Percentiles rank a stretch among this genome's conserved stretches.
Conservation (phyloP, 208 protist genomes). For the Sergeia podlipaevii region DNA sequence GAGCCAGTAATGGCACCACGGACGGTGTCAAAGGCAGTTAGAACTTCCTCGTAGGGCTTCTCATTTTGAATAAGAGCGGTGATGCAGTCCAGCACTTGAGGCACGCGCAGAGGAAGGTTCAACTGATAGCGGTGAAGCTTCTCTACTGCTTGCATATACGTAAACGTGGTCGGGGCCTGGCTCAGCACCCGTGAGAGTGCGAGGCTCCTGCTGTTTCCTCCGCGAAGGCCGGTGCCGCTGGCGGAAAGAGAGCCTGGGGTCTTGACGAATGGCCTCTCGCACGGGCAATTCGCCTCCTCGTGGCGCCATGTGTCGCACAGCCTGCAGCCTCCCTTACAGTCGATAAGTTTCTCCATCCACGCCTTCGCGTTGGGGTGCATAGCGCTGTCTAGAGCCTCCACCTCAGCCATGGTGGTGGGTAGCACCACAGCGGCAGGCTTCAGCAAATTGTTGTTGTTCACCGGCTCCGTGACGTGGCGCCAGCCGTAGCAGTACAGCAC, state of each 20-base stretch:
- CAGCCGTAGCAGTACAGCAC: constrained; percentile 69
- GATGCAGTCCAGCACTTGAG: constrained; percentile 52
- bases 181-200: constrained; percentile 1
- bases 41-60: constrained; percentile 65
- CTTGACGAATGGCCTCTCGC: constrained; percentile 60
- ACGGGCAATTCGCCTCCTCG: constrained; percentile 61
- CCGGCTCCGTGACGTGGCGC: no score
- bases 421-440: constrained; percentile 16
- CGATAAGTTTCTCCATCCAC: constrained; percentile 57
- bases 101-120: constrained; percentile 46
- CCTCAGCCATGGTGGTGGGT: constrained; percentile 38
- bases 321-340: constrained; percentile 55
- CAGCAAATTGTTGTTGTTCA: constrained; percentile 33
- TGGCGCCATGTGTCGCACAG: constrained; percentile 79
- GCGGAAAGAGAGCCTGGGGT: no score
- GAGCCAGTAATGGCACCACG: constrained; percentile 72
- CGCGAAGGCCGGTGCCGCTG: constrained; percentile 5
- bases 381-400: constrained; percentile 48
- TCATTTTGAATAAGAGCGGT: constrained; percentile 62
- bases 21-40: constrained; percentile 76
- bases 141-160: constrained; percentile 65
- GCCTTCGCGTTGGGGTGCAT: constrained; percentile 62
- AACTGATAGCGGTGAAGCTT: constrained; percentile 50
- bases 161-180: constrained; percentile 13
- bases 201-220: neutral